Percentiles rank a stretch among this genome's conserved stretches.
Evolutionary conservation across 2,329 filamentous ascomycete species (phyloP).

Genomic region (Dryadomyces quercivorus): DNA sequence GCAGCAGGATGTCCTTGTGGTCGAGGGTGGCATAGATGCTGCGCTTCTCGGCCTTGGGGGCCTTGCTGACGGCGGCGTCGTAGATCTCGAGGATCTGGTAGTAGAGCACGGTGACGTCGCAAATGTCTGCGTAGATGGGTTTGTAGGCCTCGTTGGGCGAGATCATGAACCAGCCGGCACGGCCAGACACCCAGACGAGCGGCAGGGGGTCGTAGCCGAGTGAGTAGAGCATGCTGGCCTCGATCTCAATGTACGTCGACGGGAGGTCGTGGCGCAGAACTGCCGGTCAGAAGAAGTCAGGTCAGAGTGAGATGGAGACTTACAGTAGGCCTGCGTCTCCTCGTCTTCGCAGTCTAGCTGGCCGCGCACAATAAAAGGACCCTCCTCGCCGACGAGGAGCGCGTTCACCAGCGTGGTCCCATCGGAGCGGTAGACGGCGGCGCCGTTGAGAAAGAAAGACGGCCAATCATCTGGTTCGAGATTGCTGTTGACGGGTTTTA

Average conservation of each 20-base stretch:
- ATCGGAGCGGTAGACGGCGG: conserved; percentile 42
- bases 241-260: conserved; percentile 38
- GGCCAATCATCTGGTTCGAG: conserved; percentile 40
- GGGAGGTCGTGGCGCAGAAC: not conserved
- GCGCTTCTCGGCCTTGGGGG: conserved; percentile 23
- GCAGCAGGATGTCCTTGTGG: conserved; percentile 23
- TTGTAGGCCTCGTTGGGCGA: conserved; percentile 45
- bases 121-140: conserved; percentile 44
- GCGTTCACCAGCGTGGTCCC: conserved; percentile 45
- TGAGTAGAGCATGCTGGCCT: conserved; percentile 35
- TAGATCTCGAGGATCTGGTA: conserved; percentile 51
- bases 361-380: conserved; percentile 51
- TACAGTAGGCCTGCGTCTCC: conserved; percentile 27
- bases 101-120: conserved; percentile 50
- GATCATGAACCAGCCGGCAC: conserved; percentile 58
- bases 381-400: conserved; percentile 44
- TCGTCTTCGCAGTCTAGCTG: conserved; percentile 36
- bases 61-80: conserved; percentile 16
- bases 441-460: conserved; percentile 48
- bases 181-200: conserved; percentile 53
- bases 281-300: not conserved
- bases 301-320: conserved; percentile 11
- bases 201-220: conserved; percentile 41
- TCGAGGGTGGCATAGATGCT: conserved; percentile 16
- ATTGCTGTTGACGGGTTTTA: conserved; percentile 20